Percentiles rank a stretch among this genome's conserved stretches.
These are phyloP conservation scores for Tothia fuscella DNA, from an alignment of 2,329 filamentous ascomycete species.

Conservation along the genomic window DNA sequence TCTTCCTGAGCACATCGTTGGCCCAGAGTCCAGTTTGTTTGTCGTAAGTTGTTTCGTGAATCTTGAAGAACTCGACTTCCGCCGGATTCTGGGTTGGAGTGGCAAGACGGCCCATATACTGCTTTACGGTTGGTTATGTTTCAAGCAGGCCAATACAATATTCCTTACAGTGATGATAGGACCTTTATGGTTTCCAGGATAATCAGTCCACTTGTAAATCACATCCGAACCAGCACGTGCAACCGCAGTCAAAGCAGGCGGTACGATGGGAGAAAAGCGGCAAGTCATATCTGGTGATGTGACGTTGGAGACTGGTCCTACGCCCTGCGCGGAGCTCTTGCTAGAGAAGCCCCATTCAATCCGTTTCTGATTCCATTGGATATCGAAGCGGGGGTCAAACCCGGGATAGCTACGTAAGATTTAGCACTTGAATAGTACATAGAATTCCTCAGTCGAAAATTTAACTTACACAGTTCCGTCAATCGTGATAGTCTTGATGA, in stretches of 20 bases:
- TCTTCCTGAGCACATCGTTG: neutral
- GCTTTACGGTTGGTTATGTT: neutral
- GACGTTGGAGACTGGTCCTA: neutral
- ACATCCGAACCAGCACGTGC: neutral
- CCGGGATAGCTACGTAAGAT: no score
- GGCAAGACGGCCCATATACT: neutral
- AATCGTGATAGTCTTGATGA: no score
- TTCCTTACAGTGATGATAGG: neutral
- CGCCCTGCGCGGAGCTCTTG: neutral
- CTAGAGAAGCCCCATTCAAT: constrained; percentile 1
- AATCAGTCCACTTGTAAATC: neutral
- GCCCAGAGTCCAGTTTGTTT: neutral
- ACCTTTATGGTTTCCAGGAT: neutral
- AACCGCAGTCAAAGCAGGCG: neutral
- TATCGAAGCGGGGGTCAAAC: no score
- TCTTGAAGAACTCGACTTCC: constrained; percentile 3
- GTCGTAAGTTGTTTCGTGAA: constrained; percentile 3
- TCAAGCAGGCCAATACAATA: no score
- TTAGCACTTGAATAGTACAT: no score
- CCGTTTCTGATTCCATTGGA: neutral
- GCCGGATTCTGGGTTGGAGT: neutral
- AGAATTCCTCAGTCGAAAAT: no score
- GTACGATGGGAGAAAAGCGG: neutral
- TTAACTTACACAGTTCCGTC: no score
- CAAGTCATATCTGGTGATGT: neutral